Base-by-base conservation (phyloP, 2,329 filamentous ascomycete genomes). In the Seiridium cupressi region DNA sequence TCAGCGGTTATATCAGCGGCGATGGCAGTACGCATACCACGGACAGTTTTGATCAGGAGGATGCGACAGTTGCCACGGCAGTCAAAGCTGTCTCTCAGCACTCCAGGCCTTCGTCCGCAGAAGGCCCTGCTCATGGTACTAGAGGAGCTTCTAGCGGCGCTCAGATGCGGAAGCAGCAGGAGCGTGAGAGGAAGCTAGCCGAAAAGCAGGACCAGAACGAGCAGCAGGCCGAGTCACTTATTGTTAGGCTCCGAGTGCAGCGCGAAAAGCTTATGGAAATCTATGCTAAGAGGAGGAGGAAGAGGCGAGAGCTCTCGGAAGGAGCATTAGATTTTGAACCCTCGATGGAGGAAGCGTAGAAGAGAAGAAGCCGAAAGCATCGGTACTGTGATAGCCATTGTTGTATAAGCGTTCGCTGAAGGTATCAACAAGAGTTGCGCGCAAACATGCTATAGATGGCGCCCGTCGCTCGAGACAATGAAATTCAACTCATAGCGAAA, bases 11-110 rank as follows among this genome's bases (percentile, higher is more conserved):
- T 18, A 35, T 18, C 13, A 13, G 10, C 34, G 55, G 55, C 38
- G 36, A 35, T 51, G 34, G 32, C 31, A 13, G n/a, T n/a, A 36
- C 10, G 8, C n/a, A 10, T 18, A 31, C 10, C 11, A 7, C 10
- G 13, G 11, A 38, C 13, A 11, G 31, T 35, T 35, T 36, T 34
- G 49, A 40, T 6, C 66, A 66, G 40, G 68, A 68, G 32, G 71
- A 71, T 4, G 62, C 72, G 42, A 70, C 69, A 34, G 38, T 13
- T 6, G 18, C 11, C 8, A 5, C 26, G 6, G 31, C 51, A 9
- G 3, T n/a, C 9, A 11, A 9, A 32, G 8, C 11, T 31, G 26
- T 31, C 13, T 32, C 26, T 18, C 31, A 36, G 31, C 11, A 9
- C n/a, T 11, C 9, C 11, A 31, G 9, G 31, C 6, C 49, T 9